Evolutionary conservation across 441 rosid genomes (phyloP).

Genomic region (Rhodomyrtus psidioides): DNA sequence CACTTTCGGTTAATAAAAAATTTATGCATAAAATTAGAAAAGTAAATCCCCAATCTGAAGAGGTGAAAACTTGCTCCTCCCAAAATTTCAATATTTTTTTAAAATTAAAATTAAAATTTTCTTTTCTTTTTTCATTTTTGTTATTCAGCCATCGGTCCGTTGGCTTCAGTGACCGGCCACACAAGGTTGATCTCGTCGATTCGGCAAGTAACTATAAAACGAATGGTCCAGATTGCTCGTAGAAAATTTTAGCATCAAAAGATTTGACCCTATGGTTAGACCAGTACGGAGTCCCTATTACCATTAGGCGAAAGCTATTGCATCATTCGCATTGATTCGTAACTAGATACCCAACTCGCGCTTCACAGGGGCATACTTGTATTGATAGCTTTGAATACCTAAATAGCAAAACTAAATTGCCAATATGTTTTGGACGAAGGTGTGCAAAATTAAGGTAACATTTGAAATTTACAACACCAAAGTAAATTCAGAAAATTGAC

Average conservation of each 20-base stretch:
- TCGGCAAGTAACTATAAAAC: not conserved
- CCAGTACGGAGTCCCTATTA: accelerated
- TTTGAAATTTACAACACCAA: not conserved
- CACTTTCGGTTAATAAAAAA: too few relatives aligned
- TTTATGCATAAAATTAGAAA: too few relatives aligned
- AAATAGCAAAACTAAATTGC: not conserved
- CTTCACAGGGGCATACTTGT: not conserved
- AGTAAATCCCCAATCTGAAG: too few relatives aligned
- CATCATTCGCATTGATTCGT: not conserved
- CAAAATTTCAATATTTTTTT: too few relatives aligned
- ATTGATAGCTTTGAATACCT: not conserved
- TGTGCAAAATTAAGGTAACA: not conserved
- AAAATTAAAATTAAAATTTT: too few relatives aligned
- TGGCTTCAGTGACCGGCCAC: too few relatives aligned
- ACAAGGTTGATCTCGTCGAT: too few relatives aligned
- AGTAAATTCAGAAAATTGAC: not conserved
- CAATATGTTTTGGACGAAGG: too few relatives aligned
- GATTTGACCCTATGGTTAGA: not conserved
- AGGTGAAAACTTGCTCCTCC: too few relatives aligned
- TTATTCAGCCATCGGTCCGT: too few relatives aligned
- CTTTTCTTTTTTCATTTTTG: not conserved
- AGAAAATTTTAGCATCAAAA: not conserved
- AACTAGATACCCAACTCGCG: not conserved
- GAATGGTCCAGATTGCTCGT: not conserved
- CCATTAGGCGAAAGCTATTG: not conserved